Percentiles rank a stretch among this genome's conserved stretches.
These are phyloP conservation scores for Crithidia fasciculata DNA, from an alignment of 208 protist species.

Conservation along the genomic window DNA sequence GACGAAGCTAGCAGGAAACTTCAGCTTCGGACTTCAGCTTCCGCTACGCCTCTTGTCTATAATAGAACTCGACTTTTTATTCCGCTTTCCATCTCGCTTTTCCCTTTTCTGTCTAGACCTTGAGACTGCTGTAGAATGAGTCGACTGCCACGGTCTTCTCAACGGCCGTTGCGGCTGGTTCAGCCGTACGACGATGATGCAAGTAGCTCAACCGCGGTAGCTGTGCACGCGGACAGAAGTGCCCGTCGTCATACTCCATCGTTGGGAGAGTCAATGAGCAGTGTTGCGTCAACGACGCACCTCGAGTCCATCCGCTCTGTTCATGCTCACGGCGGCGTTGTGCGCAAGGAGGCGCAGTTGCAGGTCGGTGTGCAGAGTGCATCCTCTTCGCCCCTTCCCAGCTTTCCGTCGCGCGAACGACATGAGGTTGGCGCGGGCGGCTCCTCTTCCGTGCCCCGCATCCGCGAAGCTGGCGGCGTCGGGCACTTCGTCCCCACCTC, in stretches of 20 bases:
- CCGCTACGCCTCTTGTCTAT: too few species aligned
- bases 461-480: background rate
- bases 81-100: background rate
- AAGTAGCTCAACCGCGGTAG: background rate
- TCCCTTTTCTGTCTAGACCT: background rate
- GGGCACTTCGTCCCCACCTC: background rate
- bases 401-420: background rate
- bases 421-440: background rate
- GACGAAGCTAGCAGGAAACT: too few species aligned
- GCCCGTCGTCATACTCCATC: background rate
- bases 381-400: background rate
- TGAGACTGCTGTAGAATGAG: background rate
- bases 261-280: background rate
- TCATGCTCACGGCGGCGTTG: background rate
- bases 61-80: background rate
- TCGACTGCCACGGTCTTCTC: background rate
- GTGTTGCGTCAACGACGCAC: background rate
- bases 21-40: too few species aligned
- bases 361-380: background rate
- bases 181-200: constrained; percentile 17
- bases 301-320: background rate
- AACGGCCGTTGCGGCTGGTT: background rate
- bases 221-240: background rate
- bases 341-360: background rate
- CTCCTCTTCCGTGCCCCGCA: background rate